phyloP scores from a whole-genome alignment of 2,329 filamentous ascomycete genomes.

The Fusarium sp. region DNA sequence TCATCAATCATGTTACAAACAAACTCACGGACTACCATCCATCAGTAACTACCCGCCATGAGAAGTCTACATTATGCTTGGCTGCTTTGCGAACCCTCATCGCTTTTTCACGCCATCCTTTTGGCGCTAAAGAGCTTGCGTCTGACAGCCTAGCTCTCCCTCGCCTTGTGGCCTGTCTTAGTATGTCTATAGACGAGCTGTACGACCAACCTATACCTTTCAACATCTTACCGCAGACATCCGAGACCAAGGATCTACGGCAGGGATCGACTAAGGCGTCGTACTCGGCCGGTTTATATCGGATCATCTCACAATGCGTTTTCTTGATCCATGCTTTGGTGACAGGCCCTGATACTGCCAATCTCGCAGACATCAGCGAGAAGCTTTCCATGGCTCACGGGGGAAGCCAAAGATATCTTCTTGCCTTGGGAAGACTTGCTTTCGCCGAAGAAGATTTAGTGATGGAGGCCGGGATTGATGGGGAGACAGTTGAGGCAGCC shows the following conservation, averaged over 20 bases:
- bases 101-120: conserved; percentile 70
- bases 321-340: conserved; percentile 64
- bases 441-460: conserved; percentile 84
- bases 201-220: conserved; percentile 67
- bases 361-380: conserved; percentile 70
- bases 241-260: conserved; percentile 10
- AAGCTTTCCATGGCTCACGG: conserved; percentile 79
- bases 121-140: conserved; percentile 74
- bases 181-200: conserved; percentile 76
- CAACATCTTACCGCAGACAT: conserved; percentile 51
- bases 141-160: conserved; percentile 77
- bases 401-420: conserved; percentile 83
- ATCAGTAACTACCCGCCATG: conserved; percentile 50
- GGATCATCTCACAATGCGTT: conserved; percentile 62
- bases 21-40: conserved; percentile 69
- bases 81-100: conserved; percentile 65
- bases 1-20: conserved; percentile 73
- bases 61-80: conserved; percentile 58
- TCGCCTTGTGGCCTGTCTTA: conserved; percentile 75
- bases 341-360: conserved; percentile 59
- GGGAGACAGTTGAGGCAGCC: conserved; percentile 83
- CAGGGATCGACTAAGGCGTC: conserved; percentile 22
- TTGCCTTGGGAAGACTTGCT: conserved; percentile 84
- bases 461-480: conserved; percentile 80
- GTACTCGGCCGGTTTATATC: conserved; percentile 52